Evolutionary conservation across 768 basidiomycete genomes (phyloP).

Genomic region (Rhodotorula toruloides): DNA sequence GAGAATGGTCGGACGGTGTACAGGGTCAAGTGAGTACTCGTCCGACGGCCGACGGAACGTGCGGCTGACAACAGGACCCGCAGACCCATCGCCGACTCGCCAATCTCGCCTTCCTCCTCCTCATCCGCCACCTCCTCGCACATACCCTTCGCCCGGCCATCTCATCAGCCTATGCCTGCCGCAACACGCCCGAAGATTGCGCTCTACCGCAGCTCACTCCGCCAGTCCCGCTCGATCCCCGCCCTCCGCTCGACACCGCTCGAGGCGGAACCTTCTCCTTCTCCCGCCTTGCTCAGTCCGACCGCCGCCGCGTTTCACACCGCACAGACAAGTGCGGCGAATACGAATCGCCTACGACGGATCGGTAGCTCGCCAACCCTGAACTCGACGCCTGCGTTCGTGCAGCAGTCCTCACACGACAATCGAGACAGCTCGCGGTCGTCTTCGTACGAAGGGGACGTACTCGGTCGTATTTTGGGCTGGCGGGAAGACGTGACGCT

Average conservation of each 20-base stretch:
- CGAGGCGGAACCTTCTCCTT: background rate
- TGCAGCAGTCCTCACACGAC: background rate
- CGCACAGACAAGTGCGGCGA: background rate
- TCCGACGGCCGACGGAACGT: background rate
- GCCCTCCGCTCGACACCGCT: constrained; percentile 11
- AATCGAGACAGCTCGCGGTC: background rate
- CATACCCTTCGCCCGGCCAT: constrained; percentile 22
- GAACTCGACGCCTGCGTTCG: too few species aligned
- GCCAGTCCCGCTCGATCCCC: constrained; percentile 28
- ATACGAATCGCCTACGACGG: background rate
- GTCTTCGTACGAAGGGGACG: constrained; percentile 30
- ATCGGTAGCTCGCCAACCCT: too few species aligned
- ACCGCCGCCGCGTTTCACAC: background rate
- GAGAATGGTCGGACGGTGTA: constrained; percentile 36
- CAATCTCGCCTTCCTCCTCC: background rate
- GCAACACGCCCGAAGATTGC: background rate
- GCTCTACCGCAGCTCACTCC: constrained; percentile 4
- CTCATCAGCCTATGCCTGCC: background rate
- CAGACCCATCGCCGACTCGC: background rate
- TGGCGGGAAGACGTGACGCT: constrained; percentile 5
- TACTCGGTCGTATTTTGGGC: constrained; percentile 33
- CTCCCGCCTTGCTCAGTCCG: background rate
- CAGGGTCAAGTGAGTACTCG: constrained; percentile 28
- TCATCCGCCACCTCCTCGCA: background rate
- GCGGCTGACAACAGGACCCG: too few species aligned